These are phyloP conservation scores for Phytopythium chamaehyphon DNA, from an alignment of 352 stramenopile genomes.

Conservation along the genomic window DNA sequence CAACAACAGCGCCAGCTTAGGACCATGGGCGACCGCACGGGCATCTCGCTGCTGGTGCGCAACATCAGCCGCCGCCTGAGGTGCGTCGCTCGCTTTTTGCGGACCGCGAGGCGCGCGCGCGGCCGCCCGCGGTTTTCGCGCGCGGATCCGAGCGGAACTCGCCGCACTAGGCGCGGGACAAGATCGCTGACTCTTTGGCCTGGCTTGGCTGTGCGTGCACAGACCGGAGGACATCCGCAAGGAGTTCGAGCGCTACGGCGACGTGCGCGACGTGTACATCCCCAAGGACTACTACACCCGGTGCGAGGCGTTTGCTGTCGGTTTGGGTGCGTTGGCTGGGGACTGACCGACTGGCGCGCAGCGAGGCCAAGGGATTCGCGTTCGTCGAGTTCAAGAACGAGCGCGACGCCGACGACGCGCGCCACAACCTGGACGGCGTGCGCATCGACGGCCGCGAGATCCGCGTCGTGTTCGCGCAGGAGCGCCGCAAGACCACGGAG, in stretches of 20 bases:
- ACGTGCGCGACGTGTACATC: constrained; percentile 96
- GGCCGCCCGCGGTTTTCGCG: no score
- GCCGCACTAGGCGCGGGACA: neutral
- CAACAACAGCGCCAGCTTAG: constrained; percentile 8
- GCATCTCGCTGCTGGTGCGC: constrained; percentile 91
- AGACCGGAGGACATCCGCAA: constrained; percentile 89
- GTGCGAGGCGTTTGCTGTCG: neutral
- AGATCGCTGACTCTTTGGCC: constrained; percentile 7
- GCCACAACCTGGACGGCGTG: constrained; percentile 89
- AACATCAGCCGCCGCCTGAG: constrained; percentile 90
- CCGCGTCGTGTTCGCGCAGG: constrained; percentile 95
- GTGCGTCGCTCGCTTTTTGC: no score
- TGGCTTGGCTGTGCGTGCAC: constrained; percentile 5
- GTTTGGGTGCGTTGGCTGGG: neutral
- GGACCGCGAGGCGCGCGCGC: no score
- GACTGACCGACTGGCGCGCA: constrained; percentile 10
- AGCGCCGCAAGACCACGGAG: constrained; percentile 93
- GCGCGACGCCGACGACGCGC: constrained; percentile 88
- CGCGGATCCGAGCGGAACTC: no score
- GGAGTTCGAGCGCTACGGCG: constrained; percentile 92
- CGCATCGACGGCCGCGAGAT: constrained; percentile 91
- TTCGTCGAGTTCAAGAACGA: constrained; percentile 95
- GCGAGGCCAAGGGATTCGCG: constrained; percentile 93
- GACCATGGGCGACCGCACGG: constrained; percentile 42
- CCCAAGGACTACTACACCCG: constrained; percentile 91